phyloP scores from a whole-genome alignment of 2,329 filamentous ascomycete genomes.

The Hymenoscyphus albidus region DNA sequence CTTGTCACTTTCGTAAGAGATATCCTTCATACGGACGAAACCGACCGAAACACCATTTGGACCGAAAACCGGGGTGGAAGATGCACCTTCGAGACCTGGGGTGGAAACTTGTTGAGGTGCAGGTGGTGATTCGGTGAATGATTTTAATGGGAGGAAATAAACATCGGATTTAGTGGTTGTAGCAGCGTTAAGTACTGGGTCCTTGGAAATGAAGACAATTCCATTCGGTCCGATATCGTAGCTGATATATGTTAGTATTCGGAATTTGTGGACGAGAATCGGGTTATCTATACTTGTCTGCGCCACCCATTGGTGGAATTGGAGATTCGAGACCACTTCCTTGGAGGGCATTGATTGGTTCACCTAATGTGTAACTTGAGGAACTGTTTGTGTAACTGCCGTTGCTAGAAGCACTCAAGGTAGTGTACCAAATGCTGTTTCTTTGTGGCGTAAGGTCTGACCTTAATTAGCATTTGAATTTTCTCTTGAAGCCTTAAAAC shows the following conservation, averaged over 20 bases:
- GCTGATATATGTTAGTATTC: conserved; percentile 15
- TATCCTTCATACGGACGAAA: conserved; percentile 71
- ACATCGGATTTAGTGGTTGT: conserved; percentile 28
- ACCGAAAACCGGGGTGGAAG: conserved; percentile 61
- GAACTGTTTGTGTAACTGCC: conserved; percentile 7
- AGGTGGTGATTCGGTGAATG: conserved; percentile 22
- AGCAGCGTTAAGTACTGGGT: conserved; percentile 21
- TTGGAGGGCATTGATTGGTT: conserved; percentile 27
- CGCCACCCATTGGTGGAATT: conserved; percentile 22
- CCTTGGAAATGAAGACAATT: conserved; percentile 56
- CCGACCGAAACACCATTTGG: conserved; percentile 63
- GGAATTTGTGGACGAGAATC: not conserved
- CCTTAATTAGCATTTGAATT: not conserved
- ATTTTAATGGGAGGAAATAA: conserved; percentile 26
- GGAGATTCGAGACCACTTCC: conserved; percentile 28
- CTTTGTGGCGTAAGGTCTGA: conserved; percentile 22
- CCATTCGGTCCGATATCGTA: conserved; percentile 23
- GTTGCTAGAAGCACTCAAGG: conserved; percentile 18
- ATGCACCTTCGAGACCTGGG: conserved; percentile 26
- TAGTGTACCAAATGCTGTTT: conserved; percentile 29
- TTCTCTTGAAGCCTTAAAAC: not conserved
- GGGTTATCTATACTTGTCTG: conserved; percentile 20
- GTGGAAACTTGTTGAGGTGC: conserved; percentile 20
- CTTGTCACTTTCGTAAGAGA: conserved; percentile 77
- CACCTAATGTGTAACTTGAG: conserved; percentile 21